Evolutionary conservation across 129 eudicot genomes (phyloP), one percentile per base, ranked within the genome.

Genomic region (Flaveria ramosissima): DNA sequence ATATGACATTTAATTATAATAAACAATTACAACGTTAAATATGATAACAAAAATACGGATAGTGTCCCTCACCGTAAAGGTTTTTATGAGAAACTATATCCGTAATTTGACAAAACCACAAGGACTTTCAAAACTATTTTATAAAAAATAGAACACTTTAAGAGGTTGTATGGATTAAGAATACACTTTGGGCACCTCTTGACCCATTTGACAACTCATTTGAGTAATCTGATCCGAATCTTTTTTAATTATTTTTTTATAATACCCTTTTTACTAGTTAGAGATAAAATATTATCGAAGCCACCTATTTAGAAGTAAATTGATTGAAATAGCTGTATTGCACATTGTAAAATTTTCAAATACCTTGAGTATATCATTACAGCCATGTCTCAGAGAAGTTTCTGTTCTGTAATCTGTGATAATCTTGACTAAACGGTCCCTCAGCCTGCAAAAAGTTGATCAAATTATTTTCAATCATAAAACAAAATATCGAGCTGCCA

Each of bases 301-400:
- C 48, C 11, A 30, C 59, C 23, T 8, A 5, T 70, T 27, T 9
- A 46, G 56, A 46, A 53, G 27, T 17, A 61, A 21, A 77, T 15
- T 68, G 42, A 19, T 5, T 36, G 7, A 23, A 66, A 26, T 59
- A 27, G 23, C 17, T 13, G 16, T 46, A 20, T 20, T 43, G 71
- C 7, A 53, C 46, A 53, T 13, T 68, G 82, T 27, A 47, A 46
- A 68, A 67, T 39, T 43, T 19, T 20, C n/a, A 45, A 43, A 39
- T 85, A 94, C 99, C 96, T 94, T 91, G n/a, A 91, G 88, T 64
- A 94, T 94, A 62, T 89, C 92, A 74, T 94, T 94, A 80, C 99
- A 94, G 16, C 99, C 99, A 82, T 89, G 96, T 78, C 99, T 91
- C 10, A 94, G 94, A 91, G 99, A 94, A 53, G 97, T 94, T 86